phyloP scores from a whole-genome alignment of 148 eudicot species.

The Rhododendron henanense region DNA sequence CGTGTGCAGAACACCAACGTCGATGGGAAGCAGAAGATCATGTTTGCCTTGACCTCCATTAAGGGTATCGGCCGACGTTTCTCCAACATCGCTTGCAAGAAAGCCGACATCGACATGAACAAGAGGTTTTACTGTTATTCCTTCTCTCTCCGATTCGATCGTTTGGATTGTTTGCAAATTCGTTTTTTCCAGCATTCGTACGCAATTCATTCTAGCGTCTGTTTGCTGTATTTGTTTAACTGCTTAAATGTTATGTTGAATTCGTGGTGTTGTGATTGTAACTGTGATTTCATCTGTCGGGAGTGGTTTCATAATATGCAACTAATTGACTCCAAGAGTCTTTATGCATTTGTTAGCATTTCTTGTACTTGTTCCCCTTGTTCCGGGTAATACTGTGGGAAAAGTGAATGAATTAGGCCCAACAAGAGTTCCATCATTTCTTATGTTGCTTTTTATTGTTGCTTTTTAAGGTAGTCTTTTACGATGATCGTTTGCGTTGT shows the following conservation, averaged over 20 bases:
- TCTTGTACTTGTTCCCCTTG: background rate
- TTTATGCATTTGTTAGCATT: background rate
- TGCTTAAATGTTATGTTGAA: background rate
- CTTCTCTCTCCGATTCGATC: background rate
- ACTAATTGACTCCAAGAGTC: background rate
- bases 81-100: slow-evolving; percentile 85
- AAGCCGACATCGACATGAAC: slow-evolving; percentile 92
- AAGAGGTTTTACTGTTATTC: slow-evolving; percentile 42
- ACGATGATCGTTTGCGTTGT: background rate
- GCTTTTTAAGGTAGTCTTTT: background rate
- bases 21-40: slow-evolving; percentile 89
- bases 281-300: background rate
- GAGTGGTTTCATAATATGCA: background rate
- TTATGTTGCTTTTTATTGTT: background rate
- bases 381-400: background rate
- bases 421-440: background rate
- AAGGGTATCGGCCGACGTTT: slow-evolving; percentile 96
- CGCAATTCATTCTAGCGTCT: too few species aligned
- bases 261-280: background rate
- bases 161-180: background rate
- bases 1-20: slow-evolving; percentile 90
- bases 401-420: background rate
- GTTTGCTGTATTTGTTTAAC: background rate
- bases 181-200: too few species aligned
- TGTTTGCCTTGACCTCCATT: slow-evolving; percentile 90